These are phyloP conservation scores for Biscogniauxia sp. DNA, from an alignment of 2,329 filamentous ascomycete genomes.

Conservation along the genomic window DNA sequence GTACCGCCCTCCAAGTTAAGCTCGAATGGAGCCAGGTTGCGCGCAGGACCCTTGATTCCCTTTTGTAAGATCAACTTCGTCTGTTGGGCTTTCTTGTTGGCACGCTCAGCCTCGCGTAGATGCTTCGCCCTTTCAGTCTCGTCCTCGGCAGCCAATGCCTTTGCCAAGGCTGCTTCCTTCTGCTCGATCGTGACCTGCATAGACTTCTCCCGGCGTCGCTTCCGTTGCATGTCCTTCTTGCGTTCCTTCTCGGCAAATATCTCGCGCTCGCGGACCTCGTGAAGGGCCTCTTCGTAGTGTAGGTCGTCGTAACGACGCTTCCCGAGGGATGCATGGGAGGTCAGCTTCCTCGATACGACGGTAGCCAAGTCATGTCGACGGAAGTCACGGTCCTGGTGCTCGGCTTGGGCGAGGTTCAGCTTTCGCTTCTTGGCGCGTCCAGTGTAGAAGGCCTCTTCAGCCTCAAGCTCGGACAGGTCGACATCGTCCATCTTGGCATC, in stretches of 20 bases:
- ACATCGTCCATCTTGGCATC: constrained; percentile 42
- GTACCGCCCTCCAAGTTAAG: constrained; percentile 81
- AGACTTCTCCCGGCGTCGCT: constrained; percentile 91
- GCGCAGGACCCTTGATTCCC: constrained; percentile 74
- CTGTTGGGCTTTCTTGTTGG: constrained; percentile 88
- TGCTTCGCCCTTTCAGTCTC: constrained; percentile 79
- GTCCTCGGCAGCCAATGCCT: constrained; percentile 75
- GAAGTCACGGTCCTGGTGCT: constrained; percentile 63
- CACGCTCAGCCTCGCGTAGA: constrained; percentile 81
- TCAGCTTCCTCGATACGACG: constrained; percentile 60
- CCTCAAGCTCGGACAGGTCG: constrained; percentile 42
- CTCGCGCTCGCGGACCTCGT: constrained; percentile 86
- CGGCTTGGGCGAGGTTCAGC: constrained; percentile 61
- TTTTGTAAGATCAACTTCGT: constrained; percentile 86
- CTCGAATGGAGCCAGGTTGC: constrained; percentile 67
- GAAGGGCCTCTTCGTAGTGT: constrained; percentile 77
- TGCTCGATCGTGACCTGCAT: constrained; percentile 91
- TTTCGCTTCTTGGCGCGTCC: constrained; percentile 65
- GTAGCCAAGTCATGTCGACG: constrained; percentile 59
- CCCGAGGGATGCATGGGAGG: constrained; percentile 66
- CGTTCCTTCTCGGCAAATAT: constrained; percentile 94
- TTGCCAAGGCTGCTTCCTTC: constrained; percentile 78
- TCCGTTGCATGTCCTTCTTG: constrained; percentile 99
- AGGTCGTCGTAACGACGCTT: constrained; percentile 73
- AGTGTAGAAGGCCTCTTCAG: constrained; percentile 47